Evolutionary conservation across 148 eudicot species (phyloP), one percentile per base, ranked within the genome.

Genomic region (Persicaria tinctoria): DNA sequence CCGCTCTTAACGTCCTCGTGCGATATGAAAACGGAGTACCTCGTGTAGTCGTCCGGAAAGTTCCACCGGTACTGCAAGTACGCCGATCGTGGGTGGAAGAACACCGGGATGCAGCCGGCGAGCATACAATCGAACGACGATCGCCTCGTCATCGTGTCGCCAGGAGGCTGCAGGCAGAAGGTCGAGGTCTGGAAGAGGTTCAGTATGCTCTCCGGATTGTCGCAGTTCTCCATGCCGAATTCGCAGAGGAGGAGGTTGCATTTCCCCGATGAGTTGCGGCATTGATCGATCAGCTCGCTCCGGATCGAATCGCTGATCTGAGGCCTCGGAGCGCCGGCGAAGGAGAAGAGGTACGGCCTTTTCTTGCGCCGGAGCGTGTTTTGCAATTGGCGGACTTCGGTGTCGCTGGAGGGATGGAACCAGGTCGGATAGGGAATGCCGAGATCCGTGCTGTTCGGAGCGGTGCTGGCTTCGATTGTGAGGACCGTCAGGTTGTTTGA

Each of bases 91-190:
- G 94, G 97, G 75, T 90, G 91, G 82, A 92, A 90, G 81, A 95
- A 95, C 41, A 95, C 97, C 12, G 99, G 99, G 70, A 95, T 95
- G 77, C 99, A 95, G 68, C 99, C 99, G 0, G 97, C 99, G 46
- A 95, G 81, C 82, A 95, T 95, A 0, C 94, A 87, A 72, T 95
- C 99, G 72, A 92, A 95, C 27, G 97, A 87, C n/a, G 99, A 95
- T 80, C 99, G 84, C 72, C 99, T 81, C 6, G 99, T 95, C 56
- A 84, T 88, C 16, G 99, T 92, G 85, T 95, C 99, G 16, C 99
- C 99, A 70, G 86, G 94, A 64, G 97, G 99, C 49, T 95, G 97
- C 49, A 92, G 60, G 82, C 97, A 95, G 81, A 92, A 95, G 63
- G 88, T 76, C 3, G 97, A 95, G 76, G 87, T 82, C 83, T 92